A percentile compares a stretch with the other conserved stretches of the same genome.
These are phyloP conservation scores for Pontederia crassipes DNA, from an alignment of 176 grass and related monocot genomes.

Conservation along the genomic window DNA sequence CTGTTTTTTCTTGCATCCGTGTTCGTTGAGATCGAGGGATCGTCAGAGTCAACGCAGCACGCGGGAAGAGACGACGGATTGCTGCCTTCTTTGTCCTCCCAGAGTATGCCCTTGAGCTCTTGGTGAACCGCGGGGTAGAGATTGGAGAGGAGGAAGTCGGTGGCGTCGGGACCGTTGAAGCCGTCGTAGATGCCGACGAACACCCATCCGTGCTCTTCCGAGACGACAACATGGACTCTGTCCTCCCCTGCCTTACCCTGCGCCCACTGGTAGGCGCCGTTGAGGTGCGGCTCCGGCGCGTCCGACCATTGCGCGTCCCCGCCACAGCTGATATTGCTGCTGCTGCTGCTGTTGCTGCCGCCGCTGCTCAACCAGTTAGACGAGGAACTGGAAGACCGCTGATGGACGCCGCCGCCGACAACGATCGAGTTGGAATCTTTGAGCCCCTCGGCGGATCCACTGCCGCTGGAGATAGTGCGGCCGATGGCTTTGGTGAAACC, in stretches of 20 bases:
- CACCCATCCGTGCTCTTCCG: slow-evolving; percentile 78
- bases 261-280: slow-evolving; percentile 57
- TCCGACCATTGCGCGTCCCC: not conserved
- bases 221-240: slow-evolving; percentile 78
- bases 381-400: not conserved
- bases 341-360: not conserved
- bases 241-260: slow-evolving; percentile 95
- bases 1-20: not conserved
- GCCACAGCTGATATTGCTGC: not conserved
- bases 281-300: not conserved
- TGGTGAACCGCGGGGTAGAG: slow-evolving; percentile 76
- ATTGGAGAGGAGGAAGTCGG: slow-evolving; percentile 79
- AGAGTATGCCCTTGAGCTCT: slow-evolving; percentile 64
- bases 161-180: slow-evolving; percentile 98
- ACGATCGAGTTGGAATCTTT: slow-evolving; percentile 3
- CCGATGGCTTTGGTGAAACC: slow-evolving; percentile 18
- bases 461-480: slow-evolving; percentile 2
- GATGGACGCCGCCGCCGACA: not conserved
- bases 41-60: not conserved
- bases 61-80: slow-evolving; percentile 6
- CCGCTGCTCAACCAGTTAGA: not conserved
- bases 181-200: slow-evolving; percentile 98
- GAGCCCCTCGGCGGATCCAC: not conserved
- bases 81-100: slow-evolving; percentile 25
- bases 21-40: not conserved